These are phyloP conservation scores for Amanita inopinata DNA, from an alignment of 768 basidiomycete genomes.

Conservation along the genomic window DNA sequence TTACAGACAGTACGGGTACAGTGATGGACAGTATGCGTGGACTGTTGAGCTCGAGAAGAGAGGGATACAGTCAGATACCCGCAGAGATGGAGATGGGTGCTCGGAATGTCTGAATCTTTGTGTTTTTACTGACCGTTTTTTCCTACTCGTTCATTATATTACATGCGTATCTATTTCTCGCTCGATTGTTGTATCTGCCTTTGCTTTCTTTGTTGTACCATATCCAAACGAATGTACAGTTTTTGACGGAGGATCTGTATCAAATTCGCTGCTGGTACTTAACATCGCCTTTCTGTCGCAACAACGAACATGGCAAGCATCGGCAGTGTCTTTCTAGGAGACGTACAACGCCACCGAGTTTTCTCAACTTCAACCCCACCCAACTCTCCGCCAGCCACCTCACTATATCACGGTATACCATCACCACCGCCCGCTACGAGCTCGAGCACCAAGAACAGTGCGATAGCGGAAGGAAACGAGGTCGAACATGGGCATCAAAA, in stretches of 20 bases:
- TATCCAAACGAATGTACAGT: too few species aligned
- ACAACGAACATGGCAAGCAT: constrained; percentile 49
- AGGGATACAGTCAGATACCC: constrained; percentile 60
- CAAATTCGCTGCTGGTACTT: too few species aligned
- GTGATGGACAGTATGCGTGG: constrained; percentile 29
- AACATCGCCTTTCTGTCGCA: neutral
- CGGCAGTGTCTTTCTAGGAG: constrained; percentile 77
- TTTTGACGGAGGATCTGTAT: too few species aligned
- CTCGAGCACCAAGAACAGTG: neutral
- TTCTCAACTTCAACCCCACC: constrained; percentile 46
- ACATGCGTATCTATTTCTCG: neutral
- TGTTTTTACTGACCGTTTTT: neutral
- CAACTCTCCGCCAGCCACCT: constrained; percentile 30
- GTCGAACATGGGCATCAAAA: neutral
- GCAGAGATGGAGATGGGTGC: constrained; percentile 45
- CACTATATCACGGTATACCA: constrained; percentile 16
- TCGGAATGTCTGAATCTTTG: neutral
- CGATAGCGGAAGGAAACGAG: neutral
- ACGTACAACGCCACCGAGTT: constrained; percentile 56
- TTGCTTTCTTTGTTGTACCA: neutral
- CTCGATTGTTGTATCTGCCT: neutral
- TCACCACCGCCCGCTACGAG: constrained; percentile 12
- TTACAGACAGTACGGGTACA: constrained; percentile 36
- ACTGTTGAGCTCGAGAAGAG: constrained; percentile 29
- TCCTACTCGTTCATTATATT: neutral